A percentile compares a stretch with the other conserved stretches of the same genome.
Evolutionary conservation across 1,284 basidiomycete genomes (phyloP).

Genomic region (Trametes sp.): DNA sequence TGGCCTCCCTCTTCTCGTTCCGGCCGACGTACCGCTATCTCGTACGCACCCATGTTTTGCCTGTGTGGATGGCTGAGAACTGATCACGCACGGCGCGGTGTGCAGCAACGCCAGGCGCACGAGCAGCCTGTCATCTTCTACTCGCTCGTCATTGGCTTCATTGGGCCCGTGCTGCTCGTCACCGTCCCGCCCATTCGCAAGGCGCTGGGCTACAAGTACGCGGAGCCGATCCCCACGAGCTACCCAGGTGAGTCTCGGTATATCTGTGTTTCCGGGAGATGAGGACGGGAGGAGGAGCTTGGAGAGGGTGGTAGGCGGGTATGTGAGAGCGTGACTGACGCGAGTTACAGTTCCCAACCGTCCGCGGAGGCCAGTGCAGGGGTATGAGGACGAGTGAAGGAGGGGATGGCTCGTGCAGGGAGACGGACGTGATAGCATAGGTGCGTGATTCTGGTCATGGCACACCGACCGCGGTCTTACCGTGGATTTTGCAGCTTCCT

Average conservation of each 20-base stretch:
- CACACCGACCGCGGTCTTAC: not conserved
- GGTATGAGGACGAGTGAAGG: slow-evolving; percentile 55
- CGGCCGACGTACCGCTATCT: slow-evolving; percentile 59
- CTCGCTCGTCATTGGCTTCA: slow-evolving; percentile 78
- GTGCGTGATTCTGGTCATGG: slow-evolving; percentile 9
- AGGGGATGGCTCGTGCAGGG: no score
- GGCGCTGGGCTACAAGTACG: slow-evolving; percentile 74
- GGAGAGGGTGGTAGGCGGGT: no score
- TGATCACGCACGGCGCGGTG: not conserved
- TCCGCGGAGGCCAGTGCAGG: slow-evolving; percentile 54
- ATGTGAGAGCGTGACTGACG: slow-evolving; percentile 2
- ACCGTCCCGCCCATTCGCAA: slow-evolving; percentile 84
- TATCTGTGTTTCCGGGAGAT: not conserved
- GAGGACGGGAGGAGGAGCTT: not conserved
- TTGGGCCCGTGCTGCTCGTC: slow-evolving; percentile 82
- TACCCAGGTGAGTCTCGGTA: slow-evolving; percentile 80
- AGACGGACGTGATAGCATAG: slow-evolving; percentile 5
- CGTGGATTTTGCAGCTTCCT: not conserved
- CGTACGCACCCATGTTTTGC: slow-evolving; percentile 39
- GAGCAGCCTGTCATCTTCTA: slow-evolving; percentile 94
- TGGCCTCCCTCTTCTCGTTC: slow-evolving; percentile 54
- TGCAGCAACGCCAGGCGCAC: slow-evolving; percentile 84
- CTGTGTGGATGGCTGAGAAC: not conserved
- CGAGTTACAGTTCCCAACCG: slow-evolving; percentile 54
- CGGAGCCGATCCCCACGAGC: slow-evolving; percentile 81